Conservation (phyloP, 148 eudicot genomes). For the Salicornia ramosissima region DNA sequence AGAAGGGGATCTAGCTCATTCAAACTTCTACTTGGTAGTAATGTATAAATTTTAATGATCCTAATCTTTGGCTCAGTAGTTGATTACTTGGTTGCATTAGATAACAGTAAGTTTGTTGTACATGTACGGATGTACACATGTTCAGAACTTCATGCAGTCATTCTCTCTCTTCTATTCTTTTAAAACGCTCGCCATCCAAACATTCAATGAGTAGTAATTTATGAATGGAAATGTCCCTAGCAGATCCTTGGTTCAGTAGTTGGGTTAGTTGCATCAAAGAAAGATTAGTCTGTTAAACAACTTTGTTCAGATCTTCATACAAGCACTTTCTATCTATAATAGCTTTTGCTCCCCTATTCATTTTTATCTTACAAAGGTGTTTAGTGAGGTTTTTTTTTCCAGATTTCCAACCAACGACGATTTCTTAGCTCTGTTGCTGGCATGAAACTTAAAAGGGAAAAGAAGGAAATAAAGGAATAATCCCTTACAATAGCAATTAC, state of each 20-base stretch:
- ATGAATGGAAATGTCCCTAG: not conserved
- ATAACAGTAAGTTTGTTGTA: not conserved
- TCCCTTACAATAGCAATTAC: slow-evolving; percentile 84
- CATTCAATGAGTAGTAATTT: not conserved
- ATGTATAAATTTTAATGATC: not conserved
- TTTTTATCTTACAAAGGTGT: not conserved
- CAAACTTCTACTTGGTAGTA: not conserved
- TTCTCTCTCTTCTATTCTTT: not conserved
- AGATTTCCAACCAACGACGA: not conserved
- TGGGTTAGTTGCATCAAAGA: not conserved
- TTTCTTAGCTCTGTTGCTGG: not conserved
- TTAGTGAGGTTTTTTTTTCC: not conserved
- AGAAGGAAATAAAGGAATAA: not conserved
- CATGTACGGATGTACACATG: too few species aligned
- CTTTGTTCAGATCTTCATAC: not conserved
- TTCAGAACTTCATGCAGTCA: not conserved
- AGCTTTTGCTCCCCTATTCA: not conserved
- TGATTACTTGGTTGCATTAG: not conserved
- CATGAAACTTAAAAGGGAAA: not conserved
- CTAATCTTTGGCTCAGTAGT: not conserved
- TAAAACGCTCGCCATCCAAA: too few species aligned
- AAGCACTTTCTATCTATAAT: not conserved
- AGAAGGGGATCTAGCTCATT: not conserved
- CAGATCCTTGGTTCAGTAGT: not conserved
- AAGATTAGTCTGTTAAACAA: not conserved